Evolutionary conservation across 2,329 filamentous ascomycete genomes (phyloP), one percentile per base, ranked within the genome.

Genomic region (Nemania bipapillata): DNA sequence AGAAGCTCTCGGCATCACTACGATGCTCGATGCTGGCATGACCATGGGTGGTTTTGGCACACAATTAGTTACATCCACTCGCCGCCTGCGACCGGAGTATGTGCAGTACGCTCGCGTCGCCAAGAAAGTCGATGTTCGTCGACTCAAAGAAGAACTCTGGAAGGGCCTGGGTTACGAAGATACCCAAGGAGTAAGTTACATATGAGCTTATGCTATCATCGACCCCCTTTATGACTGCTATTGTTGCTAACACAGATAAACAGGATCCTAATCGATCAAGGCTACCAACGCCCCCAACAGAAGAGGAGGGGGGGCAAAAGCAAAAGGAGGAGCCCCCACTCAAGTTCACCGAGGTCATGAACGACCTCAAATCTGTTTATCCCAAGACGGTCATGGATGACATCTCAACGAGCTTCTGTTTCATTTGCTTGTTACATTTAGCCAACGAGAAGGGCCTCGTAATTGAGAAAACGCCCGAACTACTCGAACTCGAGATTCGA

Each of bases 321-420:
- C 75, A 37, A 74, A 65, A 53, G 55, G 66, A 85, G 40, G 85
- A 87, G 79, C 85, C 81, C 9, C 82, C 81, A 3, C 86, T 97
- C 72, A 94, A 91, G 75, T 99, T 99, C 81, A 98, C 94, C 0
- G 85, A 91, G 22, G 90, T 99, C 68, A 96, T 99, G 89, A 96
- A 97, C 78, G 90, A 90, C 70, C 83, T 99, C 54, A 92, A 96
- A 78, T 82, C 86, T 4, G 93, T 97, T 7, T 99, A 99, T 77
- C 91, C 94, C 11, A 92, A 92, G 79, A 86, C 92, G 73, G 89
- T 90, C 68, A 92, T 99, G 89, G 90, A 91, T 69, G 96, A 99
- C 80, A 98, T 99, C 76, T 97, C 94, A 40, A 99, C 96, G 0
- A 96, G 88, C 71, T 91, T 83, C 81, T 97, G 96, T 79, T 99